Evolutionary conservation across 495 filamentous ascomycete genomes (phyloP).

Genomic region (Aspergillus ostianus): DNA sequence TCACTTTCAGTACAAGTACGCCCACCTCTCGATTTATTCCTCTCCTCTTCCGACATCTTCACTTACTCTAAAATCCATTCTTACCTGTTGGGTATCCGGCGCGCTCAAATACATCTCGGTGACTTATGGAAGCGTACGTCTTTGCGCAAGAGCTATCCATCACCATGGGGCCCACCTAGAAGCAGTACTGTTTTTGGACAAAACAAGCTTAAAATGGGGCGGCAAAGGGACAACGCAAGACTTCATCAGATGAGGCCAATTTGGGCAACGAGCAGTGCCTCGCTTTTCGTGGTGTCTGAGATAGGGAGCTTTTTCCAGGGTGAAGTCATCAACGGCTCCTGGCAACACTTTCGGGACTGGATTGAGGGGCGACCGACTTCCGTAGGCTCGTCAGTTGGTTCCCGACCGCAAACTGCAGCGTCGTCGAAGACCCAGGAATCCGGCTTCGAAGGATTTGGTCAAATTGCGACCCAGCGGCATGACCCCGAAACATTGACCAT

Average conservation of each 20-base stretch:
- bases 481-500: conserved; percentile 82
- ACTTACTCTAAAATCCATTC: conserved; percentile 80
- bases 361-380: conserved; percentile 36
- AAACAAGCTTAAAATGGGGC: conserved; percentile 51
- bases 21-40: conserved; percentile 83
- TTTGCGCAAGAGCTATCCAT: conserved; percentile 71
- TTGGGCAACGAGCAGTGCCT: conserved; percentile 83
- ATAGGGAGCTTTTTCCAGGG: conserved; percentile 84
- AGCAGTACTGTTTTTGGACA: conserved; percentile 58
- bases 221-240: conserved; percentile 58
- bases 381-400: conserved; percentile 23
- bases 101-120: conserved; percentile 77
- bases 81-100: conserved; percentile 79
- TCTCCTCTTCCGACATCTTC: conserved; percentile 69
- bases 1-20: conserved; percentile 67
- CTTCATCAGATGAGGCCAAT: conserved; percentile 66
- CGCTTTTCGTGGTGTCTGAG: conserved; percentile 84
- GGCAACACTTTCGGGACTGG: conserved; percentile 61
- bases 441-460: conserved; percentile 11
- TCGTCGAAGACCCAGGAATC: conserved; percentile 25
- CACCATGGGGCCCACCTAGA: conserved; percentile 61
- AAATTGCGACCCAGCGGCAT: conserved; percentile 45
- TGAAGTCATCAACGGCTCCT: conserved; percentile 79
- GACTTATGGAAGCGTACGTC: conserved; percentile 80
- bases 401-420: conserved; percentile 40